phyloP scores from a whole-genome alignment of 441 rosid species.

The Pelargonium cotyledonis region DNA sequence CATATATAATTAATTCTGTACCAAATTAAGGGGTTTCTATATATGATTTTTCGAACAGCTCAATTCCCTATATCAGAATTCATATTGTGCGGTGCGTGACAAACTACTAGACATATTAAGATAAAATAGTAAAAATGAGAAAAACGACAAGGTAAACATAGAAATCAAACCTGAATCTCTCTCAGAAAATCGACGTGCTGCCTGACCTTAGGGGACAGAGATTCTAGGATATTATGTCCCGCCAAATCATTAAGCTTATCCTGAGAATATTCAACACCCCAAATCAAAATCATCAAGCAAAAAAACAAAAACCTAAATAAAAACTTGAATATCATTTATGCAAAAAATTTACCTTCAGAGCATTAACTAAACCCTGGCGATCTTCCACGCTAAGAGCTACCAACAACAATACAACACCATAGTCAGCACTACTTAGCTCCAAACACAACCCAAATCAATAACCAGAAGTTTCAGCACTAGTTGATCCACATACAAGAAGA shows the following conservation, averaged over 20 bases:
- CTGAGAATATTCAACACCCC: constrained; percentile 24
- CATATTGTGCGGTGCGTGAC: background rate
- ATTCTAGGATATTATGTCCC: constrained; percentile 61
- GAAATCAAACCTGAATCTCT: constrained; percentile 57
- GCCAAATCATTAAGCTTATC: constrained; percentile 69
- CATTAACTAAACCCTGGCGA: constrained; percentile 64
- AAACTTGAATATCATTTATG: background rate
- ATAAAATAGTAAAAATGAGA: background rate
- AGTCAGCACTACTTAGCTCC: background rate
- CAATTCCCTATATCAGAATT: background rate
- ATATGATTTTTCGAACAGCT: background rate
- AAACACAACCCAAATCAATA: background rate
- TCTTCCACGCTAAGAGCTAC: constrained; percentile 60
- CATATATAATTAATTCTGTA: background rate
- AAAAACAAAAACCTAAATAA: background rate
- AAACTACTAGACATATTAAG: background rate
- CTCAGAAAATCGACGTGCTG: constrained; percentile 80
- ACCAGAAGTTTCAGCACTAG: no score
- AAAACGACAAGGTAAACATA: background rate
- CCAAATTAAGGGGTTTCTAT: background rate
- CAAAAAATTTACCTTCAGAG: constrained; percentile 45
- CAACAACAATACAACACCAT: constrained; percentile 4
- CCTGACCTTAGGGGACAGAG: constrained; percentile 41
- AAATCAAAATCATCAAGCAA: background rate
- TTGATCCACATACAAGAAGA: background rate